These are phyloP conservation scores for Talaromyces sp. DNA, from an alignment of 2,329 filamentous ascomycete genomes.

Conservation along the genomic window DNA sequence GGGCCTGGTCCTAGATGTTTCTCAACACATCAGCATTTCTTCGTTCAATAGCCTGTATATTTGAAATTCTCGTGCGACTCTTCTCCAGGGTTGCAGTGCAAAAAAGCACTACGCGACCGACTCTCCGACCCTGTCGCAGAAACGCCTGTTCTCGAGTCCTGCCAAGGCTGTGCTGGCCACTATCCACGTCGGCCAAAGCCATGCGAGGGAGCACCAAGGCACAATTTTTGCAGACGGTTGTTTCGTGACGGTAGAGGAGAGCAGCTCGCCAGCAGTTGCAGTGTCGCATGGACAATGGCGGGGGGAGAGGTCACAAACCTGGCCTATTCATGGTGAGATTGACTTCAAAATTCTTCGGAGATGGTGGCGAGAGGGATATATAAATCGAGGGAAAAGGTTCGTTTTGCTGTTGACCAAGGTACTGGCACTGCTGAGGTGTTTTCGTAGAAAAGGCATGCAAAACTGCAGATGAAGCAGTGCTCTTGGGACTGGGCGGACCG, in stretches of 20 bases:
- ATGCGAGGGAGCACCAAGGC: not conserved
- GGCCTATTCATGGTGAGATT: conserved; percentile 41
- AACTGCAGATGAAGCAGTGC: not conserved
- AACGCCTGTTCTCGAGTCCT: not conserved
- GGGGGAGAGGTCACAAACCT: conserved; percentile 36
- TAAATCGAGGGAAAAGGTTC: not conserved
- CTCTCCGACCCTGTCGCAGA: not conserved
- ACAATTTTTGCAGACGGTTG: not conserved
- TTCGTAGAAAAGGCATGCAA: not conserved
- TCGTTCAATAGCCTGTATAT: not conserved
- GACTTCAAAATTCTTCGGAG: conserved; percentile 12
- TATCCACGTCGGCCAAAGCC: not conserved
- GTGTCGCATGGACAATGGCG: conserved; percentile 13
- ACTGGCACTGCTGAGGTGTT: not conserved
- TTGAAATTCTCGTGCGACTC: conserved; percentile 11
- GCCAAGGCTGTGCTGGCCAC: not conserved
- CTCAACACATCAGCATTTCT: not conserved
- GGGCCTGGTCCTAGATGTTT: conserved; percentile 38
- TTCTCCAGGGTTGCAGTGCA: not conserved
- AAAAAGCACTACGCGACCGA: not conserved
- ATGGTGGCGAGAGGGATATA: not conserved
- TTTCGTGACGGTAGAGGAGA: not conserved
- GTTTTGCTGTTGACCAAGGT: not conserved
- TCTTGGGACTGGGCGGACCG: conserved; percentile 15
- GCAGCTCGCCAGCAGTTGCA: not conserved